Base-by-base conservation (phyloP, 352 stramenopile species). In the Pythium brassicae region DNA sequence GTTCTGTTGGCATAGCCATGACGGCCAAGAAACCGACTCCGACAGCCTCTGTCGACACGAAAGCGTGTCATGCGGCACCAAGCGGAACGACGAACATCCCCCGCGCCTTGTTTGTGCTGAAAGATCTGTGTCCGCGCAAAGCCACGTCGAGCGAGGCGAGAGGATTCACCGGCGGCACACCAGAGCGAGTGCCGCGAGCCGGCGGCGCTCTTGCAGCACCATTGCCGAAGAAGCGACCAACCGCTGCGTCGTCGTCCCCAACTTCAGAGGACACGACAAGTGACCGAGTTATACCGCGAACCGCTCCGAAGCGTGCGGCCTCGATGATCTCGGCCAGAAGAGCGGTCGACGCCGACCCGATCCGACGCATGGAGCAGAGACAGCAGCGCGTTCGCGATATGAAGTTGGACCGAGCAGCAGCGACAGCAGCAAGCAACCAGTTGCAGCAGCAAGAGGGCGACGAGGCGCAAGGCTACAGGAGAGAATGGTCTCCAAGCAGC, bases 321-420 rank as follows among this genome's bases (percentile, higher is more conserved):
- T 8, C 9, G 10, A 15, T 27, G 27, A 20, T 2, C 17, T 9
- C 2, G 19, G 10, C 25, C 10, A 4, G 17, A 3, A 39, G 19
- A 27, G 51, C 17, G 1, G 35, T n/a, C 5, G 25, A 7, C 20
- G 42, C 22, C 7, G 40, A 58, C 20, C 50, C 51, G n/a, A 32
- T 69, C 10, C 60, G 39, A 37, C 59, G 61, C 26, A 78, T 78
- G 70, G 75, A 81, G 39, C 55, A 59, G 46, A 55, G 75, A 27
- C 68, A 83, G 5, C 48, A 72, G 19, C 45, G 58, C 4, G 51
- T 71, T 25, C 57, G 65, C 27, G 47, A 79, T 55, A 63, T 50
- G 44, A 50, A 62, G 37, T 47, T 64, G 23, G 40, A 19, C 12
- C 59, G 70, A 22, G 72, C 14, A n/a, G 23, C 26, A 26, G 4